These are phyloP conservation scores for Gyrodon lividus DNA, from an alignment of 768 basidiomycete species.

Conservation along the genomic window DNA sequence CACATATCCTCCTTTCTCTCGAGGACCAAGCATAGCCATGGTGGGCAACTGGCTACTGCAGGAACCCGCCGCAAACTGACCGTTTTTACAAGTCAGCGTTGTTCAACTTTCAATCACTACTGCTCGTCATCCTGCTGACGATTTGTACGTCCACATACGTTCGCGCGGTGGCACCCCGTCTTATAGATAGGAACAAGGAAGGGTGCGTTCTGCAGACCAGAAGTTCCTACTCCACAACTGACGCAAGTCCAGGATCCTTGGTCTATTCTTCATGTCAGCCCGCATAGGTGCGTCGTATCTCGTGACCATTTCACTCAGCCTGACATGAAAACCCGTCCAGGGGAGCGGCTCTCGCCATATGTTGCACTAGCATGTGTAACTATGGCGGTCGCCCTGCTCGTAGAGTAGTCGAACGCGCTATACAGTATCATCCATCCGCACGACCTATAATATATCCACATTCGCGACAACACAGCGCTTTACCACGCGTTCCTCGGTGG, in stretches of 20 bases:
- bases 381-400: slow-evolving; percentile 81
- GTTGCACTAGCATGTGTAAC: slow-evolving; percentile 89
- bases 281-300: slow-evolving; percentile 75
- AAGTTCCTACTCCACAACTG: not conserved
- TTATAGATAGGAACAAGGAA: slow-evolving; percentile 92
- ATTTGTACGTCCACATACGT: slow-evolving; percentile 98
- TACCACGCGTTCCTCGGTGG: too few relatives aligned
- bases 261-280: slow-evolving; percentile 93
- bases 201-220: slow-evolving; percentile 55
- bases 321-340: slow-evolving; percentile 39
- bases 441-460: too few relatives aligned
- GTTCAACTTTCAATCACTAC: slow-evolving; percentile 96
- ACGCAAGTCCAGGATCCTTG: slow-evolving; percentile 64
- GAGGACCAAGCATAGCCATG: slow-evolving; percentile 10
- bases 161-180: slow-evolving; percentile 82
- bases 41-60: slow-evolving; percentile 5
- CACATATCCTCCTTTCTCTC: not conserved
- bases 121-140: slow-evolving; percentile 88
- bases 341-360: slow-evolving; percentile 94
- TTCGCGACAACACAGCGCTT: too few relatives aligned
- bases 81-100: slow-evolving; percentile 71
- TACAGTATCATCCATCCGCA: not conserved
- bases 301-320: not conserved
- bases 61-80: not conserved
- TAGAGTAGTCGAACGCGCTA: slow-evolving; percentile 31